phyloP scores from a whole-genome alignment of 2,329 filamentous ascomycete species.

The Apiospora pterosperma region DNA sequence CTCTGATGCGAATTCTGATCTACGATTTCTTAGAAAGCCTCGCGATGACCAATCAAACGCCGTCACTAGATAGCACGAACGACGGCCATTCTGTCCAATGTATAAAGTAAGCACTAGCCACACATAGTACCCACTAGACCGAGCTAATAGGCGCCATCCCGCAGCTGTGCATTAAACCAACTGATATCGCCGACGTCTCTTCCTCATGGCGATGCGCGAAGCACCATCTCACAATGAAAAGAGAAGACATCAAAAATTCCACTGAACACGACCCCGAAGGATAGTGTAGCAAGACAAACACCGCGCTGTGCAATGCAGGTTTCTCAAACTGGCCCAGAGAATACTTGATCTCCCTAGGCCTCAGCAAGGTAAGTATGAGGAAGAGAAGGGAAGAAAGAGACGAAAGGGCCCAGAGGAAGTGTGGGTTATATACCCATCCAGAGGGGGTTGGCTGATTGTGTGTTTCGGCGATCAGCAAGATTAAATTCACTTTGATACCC shows the following conservation, averaged over 20 bases:
- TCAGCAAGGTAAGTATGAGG: constrained; percentile 46
- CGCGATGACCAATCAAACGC: too few species aligned
- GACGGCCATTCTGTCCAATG: too few species aligned
- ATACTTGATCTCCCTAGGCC: constrained; percentile 37
- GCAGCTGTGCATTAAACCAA: too few species aligned
- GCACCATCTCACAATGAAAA: constrained; percentile 12
- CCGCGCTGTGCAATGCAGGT: constrained; percentile 49
- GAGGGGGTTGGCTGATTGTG: not conserved
- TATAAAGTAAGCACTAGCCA: too few species aligned
- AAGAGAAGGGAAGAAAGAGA: constrained; percentile 25
- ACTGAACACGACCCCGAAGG: constrained; percentile 45
- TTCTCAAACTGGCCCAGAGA: constrained; percentile 33
- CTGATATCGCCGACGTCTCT: not conserved
- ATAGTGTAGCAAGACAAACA: constrained; percentile 41
- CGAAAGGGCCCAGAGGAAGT: not conserved
- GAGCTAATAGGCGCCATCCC: too few species aligned
- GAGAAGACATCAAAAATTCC: constrained; percentile 40
- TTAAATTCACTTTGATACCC: not conserved
- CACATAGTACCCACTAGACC: too few species aligned
- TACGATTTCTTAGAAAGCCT: too few species aligned
- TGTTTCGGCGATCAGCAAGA: not conserved
- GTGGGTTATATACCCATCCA: not conserved
- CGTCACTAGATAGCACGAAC: too few species aligned
- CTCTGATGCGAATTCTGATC: too few species aligned
- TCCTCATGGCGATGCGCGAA: constrained; percentile 11